Evolutionary conservation across 2,329 filamentous ascomycete genomes (phyloP).

Genomic region (Fusarium bulbicola): DNA sequence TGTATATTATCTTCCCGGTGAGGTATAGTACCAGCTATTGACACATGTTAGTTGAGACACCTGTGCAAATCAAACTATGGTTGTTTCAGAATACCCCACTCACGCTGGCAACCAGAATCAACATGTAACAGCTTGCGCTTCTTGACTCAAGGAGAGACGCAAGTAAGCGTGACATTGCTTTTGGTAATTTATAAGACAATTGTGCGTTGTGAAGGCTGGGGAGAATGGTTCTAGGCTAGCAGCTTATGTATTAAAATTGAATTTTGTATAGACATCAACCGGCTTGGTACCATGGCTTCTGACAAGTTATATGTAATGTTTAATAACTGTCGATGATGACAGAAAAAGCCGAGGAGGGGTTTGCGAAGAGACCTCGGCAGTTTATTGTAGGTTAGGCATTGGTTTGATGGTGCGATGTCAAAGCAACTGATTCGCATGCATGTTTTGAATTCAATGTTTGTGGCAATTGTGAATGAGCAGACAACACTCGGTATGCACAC

Average conservation of each 20-base stretch:
- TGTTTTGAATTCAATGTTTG: too few relatives aligned
- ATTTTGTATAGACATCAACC: neutral
- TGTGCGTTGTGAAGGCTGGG: rapidly evolving
- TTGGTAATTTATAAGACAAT: rapidly evolving
- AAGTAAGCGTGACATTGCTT: neutral
- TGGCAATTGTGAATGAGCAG: too few relatives aligned
- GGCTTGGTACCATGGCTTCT: neutral
- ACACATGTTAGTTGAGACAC: neutral
- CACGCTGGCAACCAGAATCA: neutral
- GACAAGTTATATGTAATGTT: rapidly evolving
- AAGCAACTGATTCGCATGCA: too few relatives aligned
- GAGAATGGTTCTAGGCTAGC: rapidly evolving
- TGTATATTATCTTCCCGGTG: neutral
- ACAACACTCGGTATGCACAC: too few relatives aligned
- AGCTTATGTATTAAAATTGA: neutral
- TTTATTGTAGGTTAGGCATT: neutral
- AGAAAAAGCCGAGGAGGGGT: neutral
- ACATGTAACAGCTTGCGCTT: neutral
- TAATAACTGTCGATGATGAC: too few relatives aligned
- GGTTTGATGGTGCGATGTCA: too few relatives aligned
- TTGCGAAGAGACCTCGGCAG: neutral
- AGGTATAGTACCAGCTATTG: neutral
- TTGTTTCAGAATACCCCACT: rapidly evolving
- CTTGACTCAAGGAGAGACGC: neutral
- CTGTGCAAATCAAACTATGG: too few relatives aligned